phyloP scores from a whole-genome alignment of 2,329 filamentous ascomycete genomes.

The Coleophoma eucalyptorum region DNA sequence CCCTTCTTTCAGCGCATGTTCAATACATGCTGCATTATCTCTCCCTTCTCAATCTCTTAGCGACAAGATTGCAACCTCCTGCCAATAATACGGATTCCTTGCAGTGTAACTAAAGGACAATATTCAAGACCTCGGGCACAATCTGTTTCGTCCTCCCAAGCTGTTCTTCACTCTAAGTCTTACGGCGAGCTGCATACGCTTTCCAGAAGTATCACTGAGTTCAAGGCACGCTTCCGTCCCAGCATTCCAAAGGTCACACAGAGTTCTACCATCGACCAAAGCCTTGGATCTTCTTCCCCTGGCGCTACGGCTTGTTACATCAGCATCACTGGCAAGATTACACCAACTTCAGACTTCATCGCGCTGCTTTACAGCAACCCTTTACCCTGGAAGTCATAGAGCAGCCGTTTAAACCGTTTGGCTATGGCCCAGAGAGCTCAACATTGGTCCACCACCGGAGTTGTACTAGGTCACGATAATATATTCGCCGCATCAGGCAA shows the following conservation, averaged over 20 bases:
- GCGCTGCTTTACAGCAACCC: not conserved
- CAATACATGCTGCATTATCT: not conserved
- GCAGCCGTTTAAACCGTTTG: not conserved
- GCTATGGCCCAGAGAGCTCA: not conserved
- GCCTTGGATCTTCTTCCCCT: not conserved
- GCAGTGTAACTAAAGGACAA: not conserved
- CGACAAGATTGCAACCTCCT: not conserved
- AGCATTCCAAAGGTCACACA: constrained; percentile 1
- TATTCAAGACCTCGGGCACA: no score
- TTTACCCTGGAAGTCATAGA: not conserved
- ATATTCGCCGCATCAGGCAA: no score
- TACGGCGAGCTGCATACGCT: not conserved
- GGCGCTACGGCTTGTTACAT: not conserved
- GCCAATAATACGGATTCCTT: not conserved
- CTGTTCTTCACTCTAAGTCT: not conserved
- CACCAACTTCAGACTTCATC: not conserved
- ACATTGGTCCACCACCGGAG: no score
- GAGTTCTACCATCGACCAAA: not conserved
- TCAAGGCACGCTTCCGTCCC: not conserved
- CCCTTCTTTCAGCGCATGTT: no score
- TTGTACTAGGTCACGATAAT: no score
- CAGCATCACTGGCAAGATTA: not conserved
- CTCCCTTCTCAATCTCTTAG: not conserved
- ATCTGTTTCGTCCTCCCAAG: not conserved
- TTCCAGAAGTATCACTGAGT: not conserved